Conservation (phyloP, 768 basidiomycete species). For the Xerocomus potaroensis region DNA sequence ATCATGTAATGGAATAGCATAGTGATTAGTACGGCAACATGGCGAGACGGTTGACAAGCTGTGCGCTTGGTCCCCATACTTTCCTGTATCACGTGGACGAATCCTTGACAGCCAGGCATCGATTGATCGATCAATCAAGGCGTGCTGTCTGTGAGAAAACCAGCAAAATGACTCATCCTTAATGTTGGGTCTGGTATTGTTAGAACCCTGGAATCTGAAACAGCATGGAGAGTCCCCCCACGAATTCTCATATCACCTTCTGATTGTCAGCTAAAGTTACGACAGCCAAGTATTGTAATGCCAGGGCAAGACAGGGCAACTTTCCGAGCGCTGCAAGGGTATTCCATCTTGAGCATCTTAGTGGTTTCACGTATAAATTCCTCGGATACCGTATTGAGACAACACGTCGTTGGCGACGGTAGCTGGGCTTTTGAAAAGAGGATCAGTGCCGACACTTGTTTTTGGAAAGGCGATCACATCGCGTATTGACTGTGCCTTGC, state of each 20-base stretch:
- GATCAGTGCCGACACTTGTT: slow-evolving; percentile 76
- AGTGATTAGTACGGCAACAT: too few relatives aligned
- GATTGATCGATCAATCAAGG: background rate
- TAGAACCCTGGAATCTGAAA: too few relatives aligned
- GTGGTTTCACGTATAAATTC: slow-evolving; percentile 16
- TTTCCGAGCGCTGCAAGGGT: background rate
- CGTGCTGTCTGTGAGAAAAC: background rate
- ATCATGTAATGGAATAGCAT: slow-evolving; percentile 3
- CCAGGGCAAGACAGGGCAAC: too few relatives aligned
- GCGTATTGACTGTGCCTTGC: slow-evolving; percentile 80
- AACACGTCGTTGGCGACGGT: slow-evolving; percentile 48
- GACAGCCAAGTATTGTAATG: background rate
- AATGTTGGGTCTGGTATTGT: too few relatives aligned
- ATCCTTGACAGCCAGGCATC: background rate
- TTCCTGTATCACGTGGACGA: too few relatives aligned
- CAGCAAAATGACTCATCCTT: background rate
- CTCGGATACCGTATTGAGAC: slow-evolving; percentile 59
- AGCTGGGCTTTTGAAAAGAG: slow-evolving; percentile 86
- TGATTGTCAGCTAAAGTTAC: background rate
- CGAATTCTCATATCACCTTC: background rate
- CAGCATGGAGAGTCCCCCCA: background rate
- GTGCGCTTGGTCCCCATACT: background rate
- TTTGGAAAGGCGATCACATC: slow-evolving; percentile 98
- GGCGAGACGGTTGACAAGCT: background rate
- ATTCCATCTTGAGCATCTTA: background rate